Conservation (phyloP, 2,329 filamentous ascomycete species). For the Penicillium sp. region DNA sequence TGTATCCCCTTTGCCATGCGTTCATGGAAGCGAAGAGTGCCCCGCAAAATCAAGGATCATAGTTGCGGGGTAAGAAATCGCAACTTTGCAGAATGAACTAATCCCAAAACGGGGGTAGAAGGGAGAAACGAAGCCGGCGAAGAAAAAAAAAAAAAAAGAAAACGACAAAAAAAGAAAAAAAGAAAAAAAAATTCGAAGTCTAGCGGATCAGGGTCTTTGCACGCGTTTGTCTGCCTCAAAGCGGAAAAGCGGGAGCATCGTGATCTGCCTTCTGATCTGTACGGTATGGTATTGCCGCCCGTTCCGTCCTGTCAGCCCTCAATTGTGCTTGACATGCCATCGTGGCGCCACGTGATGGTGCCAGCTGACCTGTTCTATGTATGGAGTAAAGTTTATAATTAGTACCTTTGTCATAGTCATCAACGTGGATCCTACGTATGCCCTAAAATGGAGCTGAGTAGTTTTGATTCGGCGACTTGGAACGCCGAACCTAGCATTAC, state of each 20-base stretch:
- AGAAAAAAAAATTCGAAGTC: constrained; percentile 11
- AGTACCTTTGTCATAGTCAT: not conserved
- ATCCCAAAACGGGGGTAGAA: constrained; percentile 11
- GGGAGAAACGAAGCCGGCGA: constrained; percentile 12
- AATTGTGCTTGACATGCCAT: not conserved
- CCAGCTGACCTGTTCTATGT: constrained; percentile 14
- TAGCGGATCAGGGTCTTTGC: constrained; percentile 21
- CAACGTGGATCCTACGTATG: not conserved
- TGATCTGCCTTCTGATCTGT: constrained; percentile 14
- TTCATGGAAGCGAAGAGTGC: constrained; percentile 8
- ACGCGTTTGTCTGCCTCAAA: constrained; percentile 22
- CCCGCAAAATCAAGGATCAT: constrained; percentile 26
- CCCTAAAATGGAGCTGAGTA: not conserved
- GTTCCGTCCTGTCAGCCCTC: not conserved
- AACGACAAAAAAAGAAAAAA: constrained; percentile 13
- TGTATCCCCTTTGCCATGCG: not conserved
- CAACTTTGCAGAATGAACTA: constrained; percentile 5
- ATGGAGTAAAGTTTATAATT: not conserved
- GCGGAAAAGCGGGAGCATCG: constrained; percentile 19
- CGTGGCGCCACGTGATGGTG: constrained; percentile 33
- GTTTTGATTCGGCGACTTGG: not conserved
- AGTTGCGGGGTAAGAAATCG: constrained; percentile 26
- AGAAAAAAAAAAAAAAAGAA: constrained; percentile 1
- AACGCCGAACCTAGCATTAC: not conserved
- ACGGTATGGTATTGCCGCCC: not conserved